Base-by-base conservation (phyloP, 2,329 filamentous ascomycete genomes). In the Arthrinium phaeospermum region DNA sequence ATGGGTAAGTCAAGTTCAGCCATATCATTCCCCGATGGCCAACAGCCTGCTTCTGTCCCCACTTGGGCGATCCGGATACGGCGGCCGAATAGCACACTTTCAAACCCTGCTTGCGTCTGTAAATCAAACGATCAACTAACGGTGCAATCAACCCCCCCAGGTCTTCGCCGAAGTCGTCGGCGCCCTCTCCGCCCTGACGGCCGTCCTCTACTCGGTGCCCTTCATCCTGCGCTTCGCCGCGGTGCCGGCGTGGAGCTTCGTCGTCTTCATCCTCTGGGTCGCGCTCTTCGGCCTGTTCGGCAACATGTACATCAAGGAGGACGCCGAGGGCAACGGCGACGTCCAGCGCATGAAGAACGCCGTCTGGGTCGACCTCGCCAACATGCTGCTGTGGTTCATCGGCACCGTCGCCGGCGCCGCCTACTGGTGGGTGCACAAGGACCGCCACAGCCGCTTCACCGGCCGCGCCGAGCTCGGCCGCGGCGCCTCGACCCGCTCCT, bases 211-310 rank as follows among this genome's bases (percentile, higher is more conserved):
- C 82, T 85, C 91, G 71, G 79, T 94, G 12, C 90, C 93, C 6
- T 88, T 91, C 75, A 82, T 92, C 71, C 79, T 89, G 67, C 86
- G 86, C 73, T 83, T 88, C 74, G 85, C 85, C 30, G 75, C 85
- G 67, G 83, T 90, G 70, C 93, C 93, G 79, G 83, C 86, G 69
- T 94, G 93, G 91, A 92, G 95, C 81, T 83, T 87, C 49, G 80
- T 96, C 19, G 82, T 97, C 24, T 93, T 93, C 77, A 85, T 96
- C 74, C 88, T 97, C 44, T 97, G 94, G 92, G 90, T 94, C 73
- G 89, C 91, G 1, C 86, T 96, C 7, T 97, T 97, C 80, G 95
- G 94, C 24, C 85, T 96, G 73, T 98, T 98, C 80, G 95, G 91
- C 71, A 91, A 88, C 83, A 83, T 96, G 86, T 98, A 92, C 85